phyloP scores from a whole-genome alignment of 2,329 filamentous ascomycete species.

The Diaporthe eres region DNA sequence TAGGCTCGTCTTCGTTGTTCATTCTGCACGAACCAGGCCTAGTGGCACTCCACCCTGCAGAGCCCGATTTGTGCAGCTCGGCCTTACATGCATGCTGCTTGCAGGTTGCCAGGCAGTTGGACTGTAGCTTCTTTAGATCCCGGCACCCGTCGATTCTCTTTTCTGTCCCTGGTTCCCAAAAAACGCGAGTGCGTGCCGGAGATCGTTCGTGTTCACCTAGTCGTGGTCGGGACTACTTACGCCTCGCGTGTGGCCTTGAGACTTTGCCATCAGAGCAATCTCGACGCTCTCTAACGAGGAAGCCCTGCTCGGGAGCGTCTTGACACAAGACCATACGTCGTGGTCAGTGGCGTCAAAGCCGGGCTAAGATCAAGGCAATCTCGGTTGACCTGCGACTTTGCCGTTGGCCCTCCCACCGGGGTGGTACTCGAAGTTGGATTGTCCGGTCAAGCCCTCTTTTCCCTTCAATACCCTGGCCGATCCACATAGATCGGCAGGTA shows the following conservation, averaged over 20 bases:
- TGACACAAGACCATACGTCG: slow-evolving; percentile 23
- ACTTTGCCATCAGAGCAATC: slow-evolving; percentile 7
- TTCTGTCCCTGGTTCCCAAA: slow-evolving; percentile 7
- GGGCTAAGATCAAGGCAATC: slow-evolving; percentile 27
- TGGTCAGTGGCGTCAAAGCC: slow-evolving; percentile 19
- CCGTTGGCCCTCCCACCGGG: slow-evolving; percentile 33
- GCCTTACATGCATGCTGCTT: slow-evolving; percentile 29
- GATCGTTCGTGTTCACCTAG: slow-evolving; percentile 7
- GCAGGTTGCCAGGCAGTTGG: slow-evolving; percentile 32
- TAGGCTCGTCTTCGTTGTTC: slow-evolving; percentile 31
- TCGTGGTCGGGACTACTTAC: neutral
- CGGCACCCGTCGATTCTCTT: slow-evolving; percentile 23
- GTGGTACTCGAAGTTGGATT: slow-evolving; percentile 30
- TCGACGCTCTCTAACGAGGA: slow-evolving; percentile 13
- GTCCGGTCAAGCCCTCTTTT: slow-evolving; percentile 30
- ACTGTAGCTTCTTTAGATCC: slow-evolving; percentile 11
- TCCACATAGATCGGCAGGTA: slow-evolving; percentile 37
- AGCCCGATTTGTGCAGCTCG: slow-evolving; percentile 10
- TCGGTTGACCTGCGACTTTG: slow-evolving; percentile 23
- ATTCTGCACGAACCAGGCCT: slow-evolving; percentile 31
- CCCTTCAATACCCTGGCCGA: slow-evolving; percentile 30
- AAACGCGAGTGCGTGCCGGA: neutral
- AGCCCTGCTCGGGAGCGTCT: slow-evolving; percentile 9
- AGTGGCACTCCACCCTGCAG: slow-evolving; percentile 33
- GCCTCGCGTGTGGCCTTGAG: slow-evolving; percentile 9